phyloP scores from a whole-genome alignment of 257 asterid genomes.

The Solanum medicagineum region DNA sequence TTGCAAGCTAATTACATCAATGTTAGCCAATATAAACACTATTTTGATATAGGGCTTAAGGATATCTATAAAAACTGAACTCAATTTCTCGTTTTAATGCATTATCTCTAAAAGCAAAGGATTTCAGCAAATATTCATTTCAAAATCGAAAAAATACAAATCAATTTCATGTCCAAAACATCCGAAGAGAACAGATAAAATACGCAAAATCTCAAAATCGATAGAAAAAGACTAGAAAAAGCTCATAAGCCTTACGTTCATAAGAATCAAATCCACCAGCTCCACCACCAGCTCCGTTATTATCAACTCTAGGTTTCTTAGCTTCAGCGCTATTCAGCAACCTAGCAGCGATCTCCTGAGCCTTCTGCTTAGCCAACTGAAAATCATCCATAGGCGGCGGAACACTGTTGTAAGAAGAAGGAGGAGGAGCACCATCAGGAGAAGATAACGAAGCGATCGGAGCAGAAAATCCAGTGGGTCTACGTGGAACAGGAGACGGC shows the following conservation, averaged over 20 bases:
- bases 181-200: neutral
- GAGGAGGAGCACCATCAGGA: conserved; percentile 36
- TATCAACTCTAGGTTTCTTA: conserved; percentile 57
- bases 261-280: neutral
- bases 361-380: conserved; percentile 84
- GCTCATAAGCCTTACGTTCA: neutral
- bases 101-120: neutral
- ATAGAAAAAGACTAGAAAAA: neutral
- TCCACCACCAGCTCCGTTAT: conserved; percentile 54
- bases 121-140: neutral
- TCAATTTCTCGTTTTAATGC: neutral
- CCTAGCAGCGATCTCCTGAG: conserved; percentile 88
- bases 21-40: neutral
- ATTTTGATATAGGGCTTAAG: neutral
- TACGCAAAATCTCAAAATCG: neutral
- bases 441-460: conserved; percentile 36
- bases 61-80: neutral
- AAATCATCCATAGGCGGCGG: conserved; percentile 77
- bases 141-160: neutral
- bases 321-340: conserved; percentile 57
- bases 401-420: conserved; percentile 48
- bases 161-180: neutral
- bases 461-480: conserved; percentile 70
- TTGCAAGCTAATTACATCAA: neutral
- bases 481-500: conserved; percentile 45